phyloP scores from a whole-genome alignment of 345 rosid genomes.

The Salix viminalis region DNA sequence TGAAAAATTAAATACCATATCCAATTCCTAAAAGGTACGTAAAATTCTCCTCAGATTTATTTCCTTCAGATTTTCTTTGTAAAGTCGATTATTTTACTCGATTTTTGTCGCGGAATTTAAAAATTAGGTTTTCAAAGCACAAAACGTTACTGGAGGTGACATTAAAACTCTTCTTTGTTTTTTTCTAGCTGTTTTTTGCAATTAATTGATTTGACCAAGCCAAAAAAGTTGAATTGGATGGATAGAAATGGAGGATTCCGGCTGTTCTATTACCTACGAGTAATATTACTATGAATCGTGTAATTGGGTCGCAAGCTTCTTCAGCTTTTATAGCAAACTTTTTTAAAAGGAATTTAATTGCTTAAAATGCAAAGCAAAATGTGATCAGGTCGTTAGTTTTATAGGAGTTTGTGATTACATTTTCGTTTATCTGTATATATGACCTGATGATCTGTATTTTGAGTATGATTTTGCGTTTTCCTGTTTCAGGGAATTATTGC shows the following conservation, averaged over 20 bases:
- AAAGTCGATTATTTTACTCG: not conserved
- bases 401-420: not conserved
- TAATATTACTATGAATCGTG: not conserved
- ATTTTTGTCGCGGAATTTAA: not conserved
- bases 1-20: not conserved
- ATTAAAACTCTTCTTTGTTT: not conserved
- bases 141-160: not conserved
- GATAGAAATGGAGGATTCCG: constrained; percentile 3
- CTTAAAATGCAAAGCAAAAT: not conserved
- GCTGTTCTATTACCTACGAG: not conserved
- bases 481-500: constrained; percentile 9
- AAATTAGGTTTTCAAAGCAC: constrained; percentile 3
- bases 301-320: not conserved
- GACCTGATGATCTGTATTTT: not conserved
- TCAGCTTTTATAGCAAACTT: not conserved
- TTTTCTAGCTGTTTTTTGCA: not conserved
- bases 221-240: not conserved
- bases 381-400: not conserved
- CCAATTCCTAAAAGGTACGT: constrained; percentile 14
- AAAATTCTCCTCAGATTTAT: not conserved
- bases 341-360: not conserved
- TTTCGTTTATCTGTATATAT: not conserved
- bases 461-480: not conserved
- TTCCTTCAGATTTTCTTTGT: not conserved
- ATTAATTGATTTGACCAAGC: not conserved